Percentiles rank a stretch among this genome's conserved stretches.
These are phyloP conservation scores for Talaromyces trachyspermus DNA, from an alignment of 495 filamentous ascomycete species.

Conservation along the genomic window DNA sequence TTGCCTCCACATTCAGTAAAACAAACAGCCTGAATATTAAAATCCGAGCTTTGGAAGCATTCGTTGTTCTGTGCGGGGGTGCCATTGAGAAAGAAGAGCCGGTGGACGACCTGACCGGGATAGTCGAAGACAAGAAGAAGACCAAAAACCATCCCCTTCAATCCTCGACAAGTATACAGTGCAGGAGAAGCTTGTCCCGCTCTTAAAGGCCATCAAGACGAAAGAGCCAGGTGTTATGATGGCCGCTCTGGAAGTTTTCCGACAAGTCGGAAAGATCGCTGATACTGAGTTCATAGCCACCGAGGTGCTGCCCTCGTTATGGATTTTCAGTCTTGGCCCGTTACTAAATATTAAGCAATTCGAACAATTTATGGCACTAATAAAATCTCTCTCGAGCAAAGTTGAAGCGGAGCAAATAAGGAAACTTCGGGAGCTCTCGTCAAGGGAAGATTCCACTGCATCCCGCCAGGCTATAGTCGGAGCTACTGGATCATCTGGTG, in stretches of 20 bases:
- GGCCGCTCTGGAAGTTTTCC: slow-evolving; percentile 78
- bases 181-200: slow-evolving; percentile 89
- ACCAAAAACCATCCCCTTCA: slow-evolving; percentile 54
- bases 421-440: slow-evolving; percentile 77
- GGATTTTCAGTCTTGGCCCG: slow-evolving; percentile 87
- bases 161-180: slow-evolving; percentile 95
- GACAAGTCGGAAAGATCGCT: slow-evolving; percentile 69
- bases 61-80: slow-evolving; percentile 82
- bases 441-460: slow-evolving; percentile 35
- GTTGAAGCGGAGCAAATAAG: slow-evolving; percentile 83
- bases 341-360: slow-evolving; percentile 83
- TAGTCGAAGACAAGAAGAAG: slow-evolving; percentile 40
- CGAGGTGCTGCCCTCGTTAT: slow-evolving; percentile 81
- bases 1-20: slow-evolving; percentile 81
- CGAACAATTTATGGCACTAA: slow-evolving; percentile 75
- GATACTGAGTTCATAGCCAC: slow-evolving; percentile 91
- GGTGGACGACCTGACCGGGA: slow-evolving; percentile 66
- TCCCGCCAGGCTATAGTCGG: slow-evolving; percentile 27
- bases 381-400: slow-evolving; percentile 67
- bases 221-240: slow-evolving; percentile 98
- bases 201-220: slow-evolving; percentile 89
- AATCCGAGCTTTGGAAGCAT: slow-evolving; percentile 81
- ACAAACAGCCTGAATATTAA: slow-evolving; percentile 93
- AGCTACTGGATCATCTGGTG: slow-evolving; percentile 14
- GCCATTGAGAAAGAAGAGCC: slow-evolving; percentile 24